Conservation (phyloP, 202 grass and related monocot genomes). For the Saccharum hybrid region DNA sequence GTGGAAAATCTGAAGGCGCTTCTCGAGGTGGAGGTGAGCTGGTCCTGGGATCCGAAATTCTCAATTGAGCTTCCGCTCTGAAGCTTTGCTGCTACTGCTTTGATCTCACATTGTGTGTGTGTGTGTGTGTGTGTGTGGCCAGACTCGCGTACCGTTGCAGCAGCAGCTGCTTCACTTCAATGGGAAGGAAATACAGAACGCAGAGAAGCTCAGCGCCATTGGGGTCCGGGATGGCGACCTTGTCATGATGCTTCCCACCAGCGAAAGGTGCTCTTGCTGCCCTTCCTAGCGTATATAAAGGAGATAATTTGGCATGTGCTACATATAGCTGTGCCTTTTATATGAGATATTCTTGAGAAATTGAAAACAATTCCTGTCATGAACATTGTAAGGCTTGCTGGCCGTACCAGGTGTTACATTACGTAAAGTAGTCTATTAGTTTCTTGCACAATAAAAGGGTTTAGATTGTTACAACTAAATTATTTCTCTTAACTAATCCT, state of each 20-base stretch:
- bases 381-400: not conserved
- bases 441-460: not conserved
- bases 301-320: not conserved
- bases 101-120: constrained; percentile 46
- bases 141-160: constrained; percentile 68
- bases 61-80: not conserved
- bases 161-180: constrained; percentile 87
- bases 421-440: not conserved
- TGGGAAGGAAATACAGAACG: constrained; percentile 85
- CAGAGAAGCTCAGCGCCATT: constrained; percentile 61
- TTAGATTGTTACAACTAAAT: constrained; percentile 19
- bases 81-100: not conserved
- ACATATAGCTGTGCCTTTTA: not conserved
- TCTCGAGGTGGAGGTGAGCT: constrained; percentile 90
- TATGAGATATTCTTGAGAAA: not conserved
- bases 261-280: constrained; percentile 46
- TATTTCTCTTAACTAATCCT: not conserved
- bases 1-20: constrained; percentile 98
- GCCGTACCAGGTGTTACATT: not conserved
- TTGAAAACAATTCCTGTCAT: not conserved
- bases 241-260: constrained; percentile 65
- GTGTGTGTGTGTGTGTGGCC: constrained; percentile 40
- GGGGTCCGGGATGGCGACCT: constrained; percentile 81
- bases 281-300: too few relatives aligned
- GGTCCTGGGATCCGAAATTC: too few relatives aligned